Base-by-base conservation (phyloP, 768 basidiomycete genomes). In the Termitomyces sp. region DNA sequence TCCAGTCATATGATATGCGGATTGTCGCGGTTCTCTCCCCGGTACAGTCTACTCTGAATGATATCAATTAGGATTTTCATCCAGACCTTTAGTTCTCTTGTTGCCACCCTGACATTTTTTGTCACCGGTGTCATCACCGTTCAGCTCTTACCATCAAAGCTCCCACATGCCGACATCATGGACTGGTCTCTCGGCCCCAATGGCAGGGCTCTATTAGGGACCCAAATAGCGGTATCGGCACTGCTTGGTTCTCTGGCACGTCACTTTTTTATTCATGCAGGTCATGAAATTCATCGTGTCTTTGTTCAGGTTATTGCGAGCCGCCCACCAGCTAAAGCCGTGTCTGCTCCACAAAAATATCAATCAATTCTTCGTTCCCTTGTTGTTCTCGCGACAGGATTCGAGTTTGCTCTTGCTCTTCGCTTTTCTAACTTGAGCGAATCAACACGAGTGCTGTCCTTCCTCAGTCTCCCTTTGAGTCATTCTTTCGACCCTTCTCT, bases 1-100 rank as follows among this genome's bases (percentile, higher is more conserved):
- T 42, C 34, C 54, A 85, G 85, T 47, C 85, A 87, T 71, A 86
- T 87, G 85, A 74, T 87, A 55, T 77, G 76, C 58, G 85, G 85
- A 31, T 54, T 85, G 42, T 81, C 84, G 39, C 77, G 81, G 29
- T 72, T 84, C 57, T 86, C 85, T 42, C 34, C 68, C 52, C 76
- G 85, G 85, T 82, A 64, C 48, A 74, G 61, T 4, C 37, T 26
- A 41, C 22, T 54, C 47, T 45, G 20, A 54, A 24, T 9, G 42
- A 52, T 37, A 15, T 22, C 18, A n/a, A 44, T 41, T 44, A 49
- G 29, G 29, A 60, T 59, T 51, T 55, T 51, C 42, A 53, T 48
- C n/a, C 34, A 58, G 46, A 51, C 47, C 36, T 24, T 48, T 50
- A 84, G 83, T 26, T 86, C 85, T 2, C 69, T 84, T 37, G 76